Evolutionary conservation across 2,329 filamentous ascomycete species (phyloP).

Genomic region (Alternaria consortialis): DNA sequence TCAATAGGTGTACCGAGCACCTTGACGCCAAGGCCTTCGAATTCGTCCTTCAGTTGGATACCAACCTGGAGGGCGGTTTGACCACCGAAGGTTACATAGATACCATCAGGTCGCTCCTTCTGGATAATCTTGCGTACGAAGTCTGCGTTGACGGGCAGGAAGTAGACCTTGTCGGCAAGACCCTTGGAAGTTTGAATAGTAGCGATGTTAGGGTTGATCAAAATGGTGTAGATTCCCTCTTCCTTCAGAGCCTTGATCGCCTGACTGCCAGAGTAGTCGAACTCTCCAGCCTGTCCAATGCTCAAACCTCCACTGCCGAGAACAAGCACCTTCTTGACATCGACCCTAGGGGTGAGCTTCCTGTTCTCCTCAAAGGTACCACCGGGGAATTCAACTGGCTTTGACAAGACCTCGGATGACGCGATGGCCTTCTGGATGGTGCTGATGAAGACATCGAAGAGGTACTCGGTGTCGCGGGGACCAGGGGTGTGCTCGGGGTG

Average conservation of each 20-base stretch:
- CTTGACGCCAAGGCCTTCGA: slow-evolving; percentile 88
- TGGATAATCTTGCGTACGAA: slow-evolving; percentile 98
- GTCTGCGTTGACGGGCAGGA: slow-evolving; percentile 94
- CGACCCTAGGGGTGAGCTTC: slow-evolving; percentile 76
- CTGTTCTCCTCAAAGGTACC: slow-evolving; percentile 82
- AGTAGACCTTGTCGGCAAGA: slow-evolving; percentile 97
- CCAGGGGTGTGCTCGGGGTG: slow-evolving; percentile 97
- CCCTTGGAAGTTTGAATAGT: slow-evolving; percentile 99
- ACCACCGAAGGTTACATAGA: slow-evolving; percentile 97
- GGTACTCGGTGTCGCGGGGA: slow-evolving; percentile 91
- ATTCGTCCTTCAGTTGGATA: slow-evolving; percentile 97
- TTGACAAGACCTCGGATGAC: slow-evolving; percentile 71
- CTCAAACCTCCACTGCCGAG: slow-evolving; percentile 94
- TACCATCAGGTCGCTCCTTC: slow-evolving; percentile 92
- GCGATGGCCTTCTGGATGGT: slow-evolving; percentile 77
- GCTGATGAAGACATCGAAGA: slow-evolving; percentile 96
- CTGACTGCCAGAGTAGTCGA: slow-evolving; percentile 98
- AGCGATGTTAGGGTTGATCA: slow-evolving; percentile 99
- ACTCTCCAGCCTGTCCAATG: slow-evolving; percentile 97
- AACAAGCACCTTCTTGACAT: slow-evolving; percentile 93
- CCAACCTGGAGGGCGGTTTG: slow-evolving; percentile 97
- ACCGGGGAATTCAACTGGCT: slow-evolving; percentile 86
- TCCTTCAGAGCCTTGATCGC: slow-evolving; percentile 98
- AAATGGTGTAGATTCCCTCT: slow-evolving; percentile 95
- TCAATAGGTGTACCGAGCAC: slow-evolving; percentile 96